Evolutionary conservation across 1,284 basidiomycete species (phyloP), one percentile per base, ranked within the genome.

Genomic region (Trichosporon ovoides): DNA sequence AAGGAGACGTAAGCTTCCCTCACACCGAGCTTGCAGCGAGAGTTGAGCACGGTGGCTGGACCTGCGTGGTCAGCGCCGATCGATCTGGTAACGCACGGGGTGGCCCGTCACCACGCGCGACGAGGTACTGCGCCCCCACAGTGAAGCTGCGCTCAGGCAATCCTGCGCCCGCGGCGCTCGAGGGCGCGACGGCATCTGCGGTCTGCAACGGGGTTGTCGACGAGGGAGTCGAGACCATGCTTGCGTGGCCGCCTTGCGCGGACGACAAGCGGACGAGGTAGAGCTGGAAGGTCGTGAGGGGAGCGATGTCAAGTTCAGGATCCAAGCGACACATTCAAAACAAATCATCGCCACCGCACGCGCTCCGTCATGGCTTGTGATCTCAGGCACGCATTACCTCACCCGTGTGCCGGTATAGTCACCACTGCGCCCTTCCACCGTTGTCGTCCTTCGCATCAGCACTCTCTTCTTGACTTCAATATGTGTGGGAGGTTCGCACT

Each of bases 401-500:
- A 31, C 28, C 28, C 22, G 22, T 13, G 20, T 19, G 3, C 37
- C 16, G 37, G 38, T 43, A 43, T 22, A 43, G 38, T 43, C 38
- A 22, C 38, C 38, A 14, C 6, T 20, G 12, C 43, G 43, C 43
- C 16, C 16, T 12, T 11, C 5, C 6, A 18, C 22, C 24, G 19
- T 34, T 37, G 14, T 16, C 22, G 13, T 38, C 14, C 22, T 50
- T 56, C 24, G 38, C 54, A 56, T 19, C 34, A 20, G 20, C n/a
- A 19, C 22, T 31, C 16, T 48, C 14, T 31, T 40, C 36, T 52
- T 49, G 16, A 24, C n/a, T 20, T n/a, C 20, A 34, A 3, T 53
- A 75, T 75, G 73, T 75, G 73, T 52, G 73, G 73, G 6, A 46
- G 73, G 22, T 75, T 73, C 58, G 67, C 72, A 2, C 63, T 75